Conservation (phyloP, 129 eudicot species). For the Smallanthus sonchifolius region DNA sequence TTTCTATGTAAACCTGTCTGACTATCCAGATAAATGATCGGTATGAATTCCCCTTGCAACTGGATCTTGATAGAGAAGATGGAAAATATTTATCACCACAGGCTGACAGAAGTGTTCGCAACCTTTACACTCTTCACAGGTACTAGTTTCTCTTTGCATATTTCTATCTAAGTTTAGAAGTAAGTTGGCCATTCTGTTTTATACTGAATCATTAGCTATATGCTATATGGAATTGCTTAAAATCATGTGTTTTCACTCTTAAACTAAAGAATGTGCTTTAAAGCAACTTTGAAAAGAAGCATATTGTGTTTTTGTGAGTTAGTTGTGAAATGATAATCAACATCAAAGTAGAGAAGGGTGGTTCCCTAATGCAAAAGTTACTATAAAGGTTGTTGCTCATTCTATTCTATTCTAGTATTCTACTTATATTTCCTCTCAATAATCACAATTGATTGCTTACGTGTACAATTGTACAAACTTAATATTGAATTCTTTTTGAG, state of each 20-base stretch:
- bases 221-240: not conserved
- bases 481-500: not conserved
- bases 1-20: slow-evolving; percentile 2
- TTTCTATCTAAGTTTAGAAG: not conserved
- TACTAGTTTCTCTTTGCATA: slow-evolving; percentile 23
- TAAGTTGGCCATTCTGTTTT: not conserved
- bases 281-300: not conserved
- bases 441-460: not conserved
- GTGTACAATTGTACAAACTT: not conserved
- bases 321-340: not conserved
- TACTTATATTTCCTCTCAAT: not conserved
- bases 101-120: slow-evolving; percentile 77
- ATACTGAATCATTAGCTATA: not conserved
- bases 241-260: not conserved
- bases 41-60: slow-evolving; percentile 80
- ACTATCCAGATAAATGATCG: slow-evolving; percentile 74
- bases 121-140: slow-evolving; percentile 84
- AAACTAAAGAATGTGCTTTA: not conserved
- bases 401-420: not conserved
- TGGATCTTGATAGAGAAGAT: slow-evolving; percentile 79
- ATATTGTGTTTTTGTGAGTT: slow-evolving; percentile 12
- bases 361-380: not conserved
- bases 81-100: slow-evolving; percentile 79
- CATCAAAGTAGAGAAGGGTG: not conserved
- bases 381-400: not conserved